A percentile compares a stretch with the other conserved stretches of the same genome.
phyloP scores from a whole-genome alignment of 1,284 basidiomycete genomes.

The Neotropicomus parvogracilis region DNA sequence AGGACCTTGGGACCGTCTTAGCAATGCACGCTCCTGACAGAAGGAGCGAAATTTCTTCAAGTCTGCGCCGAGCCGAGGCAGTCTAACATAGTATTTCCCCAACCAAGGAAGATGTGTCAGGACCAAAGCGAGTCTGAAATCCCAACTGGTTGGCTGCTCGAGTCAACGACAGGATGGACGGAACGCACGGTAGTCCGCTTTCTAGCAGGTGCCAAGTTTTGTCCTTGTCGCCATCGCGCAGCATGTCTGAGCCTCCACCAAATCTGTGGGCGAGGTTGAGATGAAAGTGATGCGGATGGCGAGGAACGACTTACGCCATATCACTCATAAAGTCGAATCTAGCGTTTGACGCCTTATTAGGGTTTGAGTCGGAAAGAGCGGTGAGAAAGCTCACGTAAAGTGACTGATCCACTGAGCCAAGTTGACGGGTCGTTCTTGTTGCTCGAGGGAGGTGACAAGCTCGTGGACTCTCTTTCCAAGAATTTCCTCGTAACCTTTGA shows the following conservation, averaged over 20 bases:
- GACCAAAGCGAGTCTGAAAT: conserved; percentile 34
- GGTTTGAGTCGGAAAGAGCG: conserved; percentile 11
- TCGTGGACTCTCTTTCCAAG: conserved; percentile 38
- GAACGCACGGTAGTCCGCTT: conserved; percentile 37
- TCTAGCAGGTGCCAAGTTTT: conserved; percentile 38
- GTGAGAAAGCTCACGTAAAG: conserved; percentile 44
- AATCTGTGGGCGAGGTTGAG: conserved; percentile 36
- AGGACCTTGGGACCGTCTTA: conserved; percentile 36
- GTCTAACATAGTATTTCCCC: conserved; percentile 28
- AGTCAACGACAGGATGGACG: background rate
- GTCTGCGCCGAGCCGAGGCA: conserved; percentile 32
- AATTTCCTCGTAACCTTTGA: conserved; percentile 51
- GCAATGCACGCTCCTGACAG: conserved; percentile 33
- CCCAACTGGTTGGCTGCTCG: conserved; percentile 1
- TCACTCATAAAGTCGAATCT: conserved; percentile 65
- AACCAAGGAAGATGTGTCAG: conserved; percentile 45
- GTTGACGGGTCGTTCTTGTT: conserved; percentile 36
- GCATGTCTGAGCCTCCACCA: conserved; percentile 45
- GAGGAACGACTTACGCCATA: conserved; percentile 45
- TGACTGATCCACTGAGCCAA: conserved; percentile 46
- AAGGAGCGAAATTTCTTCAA: conserved; percentile 34
- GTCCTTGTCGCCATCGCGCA: conserved; percentile 39
- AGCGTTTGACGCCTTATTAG: conserved; percentile 11
- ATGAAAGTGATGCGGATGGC: conserved; percentile 1
- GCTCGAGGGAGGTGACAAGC: conserved; percentile 38